Evolutionary conservation across 805 yeast species (phyloP).

Genomic region (Wickerhamiella bombiphila): DNA sequence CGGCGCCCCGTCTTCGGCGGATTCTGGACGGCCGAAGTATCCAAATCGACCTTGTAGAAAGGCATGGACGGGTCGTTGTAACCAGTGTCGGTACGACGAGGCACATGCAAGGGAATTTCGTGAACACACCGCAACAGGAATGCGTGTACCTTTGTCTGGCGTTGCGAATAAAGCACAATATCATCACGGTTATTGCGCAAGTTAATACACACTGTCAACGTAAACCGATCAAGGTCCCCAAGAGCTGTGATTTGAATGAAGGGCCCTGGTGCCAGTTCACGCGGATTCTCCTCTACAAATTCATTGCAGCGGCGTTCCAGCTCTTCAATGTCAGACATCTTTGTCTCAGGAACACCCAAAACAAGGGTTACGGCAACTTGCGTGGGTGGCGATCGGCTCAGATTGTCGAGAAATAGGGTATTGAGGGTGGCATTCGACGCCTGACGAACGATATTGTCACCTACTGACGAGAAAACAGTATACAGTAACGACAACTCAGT

Average conservation of each 20-base stretch:
- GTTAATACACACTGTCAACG: conserved; percentile 19
- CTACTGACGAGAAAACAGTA: conserved; percentile 22
- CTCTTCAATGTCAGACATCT: conserved; percentile 22
- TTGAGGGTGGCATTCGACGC: conserved; percentile 27
- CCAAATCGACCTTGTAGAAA: conserved; percentile 17
- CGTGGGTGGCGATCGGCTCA: conserved; percentile 24
- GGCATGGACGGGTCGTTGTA: conserved; percentile 24
- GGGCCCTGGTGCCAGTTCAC: conserved; percentile 25
- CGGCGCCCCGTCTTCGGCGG: conserved; percentile 22
- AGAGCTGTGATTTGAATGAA: conserved; percentile 22
- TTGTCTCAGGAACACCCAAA: conserved; percentile 27
- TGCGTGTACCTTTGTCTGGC: conserved; percentile 21
- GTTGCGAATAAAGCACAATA: conserved; percentile 18
- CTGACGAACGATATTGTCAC: conserved; percentile 23
- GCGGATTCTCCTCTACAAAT: conserved; percentile 23
- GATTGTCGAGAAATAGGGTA: conserved; percentile 26
- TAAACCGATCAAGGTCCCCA: conserved; percentile 24
- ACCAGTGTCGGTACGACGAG: conserved; percentile 22
- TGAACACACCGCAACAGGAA: conserved; percentile 22
- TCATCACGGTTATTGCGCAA: conserved; percentile 24
- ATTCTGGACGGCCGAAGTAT: no score
- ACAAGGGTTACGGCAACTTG: conserved; percentile 16
- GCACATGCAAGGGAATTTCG: conserved; percentile 24
- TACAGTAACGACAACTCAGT: conserved; percentile 24
- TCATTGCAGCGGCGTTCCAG: conserved; percentile 19